Percentiles rank a stretch among this genome's conserved stretches.
Evolutionary conservation across 208 protist genomes (phyloP).

Genomic region (Naegleria fowleri): DNA sequence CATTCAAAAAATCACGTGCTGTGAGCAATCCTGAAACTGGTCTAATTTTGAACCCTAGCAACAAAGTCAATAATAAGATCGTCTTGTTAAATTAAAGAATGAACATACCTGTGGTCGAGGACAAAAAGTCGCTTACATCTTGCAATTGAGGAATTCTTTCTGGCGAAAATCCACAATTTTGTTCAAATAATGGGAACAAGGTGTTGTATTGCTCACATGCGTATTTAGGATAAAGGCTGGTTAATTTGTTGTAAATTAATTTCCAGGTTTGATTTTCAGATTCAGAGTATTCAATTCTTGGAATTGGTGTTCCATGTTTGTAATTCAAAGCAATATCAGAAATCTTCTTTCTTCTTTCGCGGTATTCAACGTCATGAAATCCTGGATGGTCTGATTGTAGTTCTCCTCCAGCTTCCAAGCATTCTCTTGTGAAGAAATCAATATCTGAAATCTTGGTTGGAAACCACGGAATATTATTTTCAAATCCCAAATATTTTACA

Average conservation of each 20-base stretch:
- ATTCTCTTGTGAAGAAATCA: slow-evolving; percentile 54
- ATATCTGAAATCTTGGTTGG: slow-evolving; percentile 62
- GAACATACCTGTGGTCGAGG: slow-evolving; percentile 69
- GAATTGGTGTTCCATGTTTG: slow-evolving; percentile 69
- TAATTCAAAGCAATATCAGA: slow-evolving; percentile 61
- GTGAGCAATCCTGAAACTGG: slow-evolving; percentile 84
- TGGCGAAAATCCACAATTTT: slow-evolving; percentile 78
- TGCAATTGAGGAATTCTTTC: slow-evolving; percentile 85
- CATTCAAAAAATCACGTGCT: slow-evolving; percentile 87
- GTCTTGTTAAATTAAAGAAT: too few species aligned
- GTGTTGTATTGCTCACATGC: slow-evolving; percentile 85
- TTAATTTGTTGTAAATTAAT: slow-evolving; percentile 71
- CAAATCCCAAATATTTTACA: not conserved
- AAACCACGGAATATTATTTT: slow-evolving; percentile 37
- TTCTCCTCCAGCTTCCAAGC: slow-evolving; percentile 71
- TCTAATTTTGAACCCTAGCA: slow-evolving; percentile 64
- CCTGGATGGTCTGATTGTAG: slow-evolving; percentile 83
- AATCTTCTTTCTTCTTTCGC: slow-evolving; percentile 70
- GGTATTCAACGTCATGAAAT: slow-evolving; percentile 70
- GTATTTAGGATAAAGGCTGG: slow-evolving; percentile 73
- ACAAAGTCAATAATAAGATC: too few species aligned
- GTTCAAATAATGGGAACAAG: slow-evolving; percentile 77
- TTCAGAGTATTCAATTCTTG: slow-evolving; percentile 77
- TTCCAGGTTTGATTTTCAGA: slow-evolving; percentile 82
- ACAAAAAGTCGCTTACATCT: slow-evolving; percentile 18